Base-by-base conservation (phyloP, 345 rosid species). In the Nasturtium officinale region DNA sequence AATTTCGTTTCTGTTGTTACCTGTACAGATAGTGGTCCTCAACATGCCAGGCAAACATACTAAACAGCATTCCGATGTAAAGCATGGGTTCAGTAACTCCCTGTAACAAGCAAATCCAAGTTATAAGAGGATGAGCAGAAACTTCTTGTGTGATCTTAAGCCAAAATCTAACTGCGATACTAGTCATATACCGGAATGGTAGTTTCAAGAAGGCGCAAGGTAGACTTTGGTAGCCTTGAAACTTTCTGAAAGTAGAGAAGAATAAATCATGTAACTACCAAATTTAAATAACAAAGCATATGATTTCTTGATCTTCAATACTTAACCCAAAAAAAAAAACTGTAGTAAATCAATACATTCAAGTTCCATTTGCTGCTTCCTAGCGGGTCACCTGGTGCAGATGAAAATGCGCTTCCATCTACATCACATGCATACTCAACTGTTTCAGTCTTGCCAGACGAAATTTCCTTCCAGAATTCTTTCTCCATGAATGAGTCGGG, bases 51-150 rank as follows among this genome's bases (percentile, higher is more conserved):
- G 99, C 99, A 86, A 96, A 96, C 85, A 92, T 81, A 69, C 99
- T 96, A 82, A 96, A 96, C 28, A 96, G 85, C 99, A 96, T 96
- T 78, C 99, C 99, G 20, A 96, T 89, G 85, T 96, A 96, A 81
- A 96, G 97, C 99, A 96, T 96, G n/a, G 99, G 99, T 53, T 96
- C 99, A 32, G 99, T 96, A 67, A 96, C 91, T 67, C 99, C 99
- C 99, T 96, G 89, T 70, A 87, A 83, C 57, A 79, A 72, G 74
- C 42, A 64, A 62, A 67, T 26, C 42, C 48, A 62, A 65, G 23
- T 64, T 32, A 72, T 28, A 48, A 53, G 13, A 25, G 0, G 11
- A 23, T n/a, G 33, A 37, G 35, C 46, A 61, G 8, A 70, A 9
- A 57, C 13, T 54, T 28, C 38, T 13, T 45, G 1, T 29, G 57